Evolutionary conservation across 2,329 filamentous ascomycete species (phyloP).

Genomic region (Paracorniculantispora psalliotae): DNA sequence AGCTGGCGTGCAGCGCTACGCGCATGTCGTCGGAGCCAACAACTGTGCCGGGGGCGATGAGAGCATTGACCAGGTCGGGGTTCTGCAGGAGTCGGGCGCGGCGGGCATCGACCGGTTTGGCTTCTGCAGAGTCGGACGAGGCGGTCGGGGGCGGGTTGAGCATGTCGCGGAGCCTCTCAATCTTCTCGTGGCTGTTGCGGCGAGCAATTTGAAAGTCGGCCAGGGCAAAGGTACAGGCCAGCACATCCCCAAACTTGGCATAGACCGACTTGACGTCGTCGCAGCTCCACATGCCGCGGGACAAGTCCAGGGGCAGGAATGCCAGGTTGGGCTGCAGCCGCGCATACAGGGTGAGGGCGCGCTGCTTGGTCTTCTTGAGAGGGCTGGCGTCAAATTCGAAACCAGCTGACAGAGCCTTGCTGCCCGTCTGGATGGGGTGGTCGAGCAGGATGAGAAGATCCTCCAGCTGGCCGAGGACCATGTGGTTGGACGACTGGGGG

Average conservation of each 20-base stretch:
- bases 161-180: neutral
- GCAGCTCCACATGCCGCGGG: conserved; percentile 39
- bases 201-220: conserved; percentile 39
- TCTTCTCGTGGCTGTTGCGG: conserved; percentile 20
- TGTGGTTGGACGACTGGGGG: conserved; percentile 43
- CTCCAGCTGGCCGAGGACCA: conserved; percentile 32
- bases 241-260: conserved; percentile 30
- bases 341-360: conserved; percentile 32
- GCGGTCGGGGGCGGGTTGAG: neutral
- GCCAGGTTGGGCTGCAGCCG: conserved; percentile 33
- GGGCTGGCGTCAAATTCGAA: conserved; percentile 21
- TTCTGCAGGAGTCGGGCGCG: conserved; percentile 28
- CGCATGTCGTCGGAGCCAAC: conserved; percentile 28
- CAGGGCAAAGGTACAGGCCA: conserved; percentile 30
- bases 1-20: conserved; percentile 26
- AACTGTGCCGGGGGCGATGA: conserved; percentile 33
- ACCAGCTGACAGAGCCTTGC: conserved; percentile 17
- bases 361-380: conserved; percentile 23
- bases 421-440: conserved; percentile 27
- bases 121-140: conserved; percentile 9
- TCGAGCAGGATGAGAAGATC: conserved; percentile 28
- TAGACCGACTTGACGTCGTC: conserved; percentile 37
- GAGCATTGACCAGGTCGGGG: conserved; percentile 29
- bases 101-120: conserved; percentile 15
- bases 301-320: conserved; percentile 44